Evolutionary conservation across 78 protist genomes (phyloP).

Genomic region (Pelomyxa schiedti): DNA sequence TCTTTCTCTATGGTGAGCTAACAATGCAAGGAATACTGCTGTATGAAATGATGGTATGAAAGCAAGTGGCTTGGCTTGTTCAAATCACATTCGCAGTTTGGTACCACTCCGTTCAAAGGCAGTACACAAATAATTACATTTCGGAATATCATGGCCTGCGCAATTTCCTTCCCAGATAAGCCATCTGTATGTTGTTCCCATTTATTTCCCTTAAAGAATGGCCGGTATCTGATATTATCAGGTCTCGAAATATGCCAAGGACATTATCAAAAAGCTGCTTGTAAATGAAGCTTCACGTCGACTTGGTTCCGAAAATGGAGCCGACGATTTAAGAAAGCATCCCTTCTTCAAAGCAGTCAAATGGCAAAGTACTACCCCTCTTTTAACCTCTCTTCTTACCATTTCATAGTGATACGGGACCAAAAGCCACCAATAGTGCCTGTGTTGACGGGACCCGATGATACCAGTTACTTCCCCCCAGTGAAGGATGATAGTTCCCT

Average conservation of each 20-base stretch:
- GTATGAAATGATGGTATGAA: constrained; percentile 77
- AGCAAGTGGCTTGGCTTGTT: no score
- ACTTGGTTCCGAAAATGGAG: constrained; percentile 39
- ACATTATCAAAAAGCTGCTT: constrained; percentile 36
- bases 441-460: not conserved
- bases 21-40: no score
- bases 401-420: not conserved
- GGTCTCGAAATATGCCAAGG: constrained; percentile 1
- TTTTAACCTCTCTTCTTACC: no score
- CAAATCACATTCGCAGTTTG: no score
- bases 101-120: constrained; percentile 4
- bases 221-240: no score
- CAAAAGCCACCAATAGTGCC: not conserved
- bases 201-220: no score
- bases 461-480: not conserved
- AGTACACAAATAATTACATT: constrained; percentile 7
- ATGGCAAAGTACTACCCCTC: no score
- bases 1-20: no score
- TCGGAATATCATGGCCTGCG: not conserved
- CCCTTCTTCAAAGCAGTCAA: constrained; percentile 33
- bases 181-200: no score
- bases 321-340: constrained; percentile 39
- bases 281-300: constrained; percentile 47
- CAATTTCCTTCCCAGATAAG: constrained; percentile 1
- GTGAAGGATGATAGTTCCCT: not conserved